Evolutionary conservation across 352 stramenopile species (phyloP), one percentile per base, ranked within the genome.

Genomic region (Phytopythium boreale): DNA sequence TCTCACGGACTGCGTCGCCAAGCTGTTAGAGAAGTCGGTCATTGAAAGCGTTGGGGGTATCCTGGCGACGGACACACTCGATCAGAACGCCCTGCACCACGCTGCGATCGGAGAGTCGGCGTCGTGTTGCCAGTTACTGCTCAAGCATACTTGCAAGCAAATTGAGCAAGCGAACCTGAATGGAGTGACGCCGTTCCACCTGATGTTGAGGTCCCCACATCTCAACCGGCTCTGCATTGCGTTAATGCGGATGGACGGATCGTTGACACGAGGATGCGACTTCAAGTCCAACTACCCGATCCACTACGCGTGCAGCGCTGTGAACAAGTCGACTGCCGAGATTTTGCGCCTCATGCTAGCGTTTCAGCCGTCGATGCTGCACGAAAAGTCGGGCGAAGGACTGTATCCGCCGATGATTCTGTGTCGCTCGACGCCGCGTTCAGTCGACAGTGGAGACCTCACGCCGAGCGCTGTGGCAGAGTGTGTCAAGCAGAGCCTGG

Each of bases 271-370:
- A 14, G 80, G 72, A 36, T 69, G 72, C 26, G 78, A 90, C 56
- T 72, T 88, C 41, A 63, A 66, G 15, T 71, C 68, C 0, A 78
- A 75, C 44, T 78, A 78, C 46, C 76, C 83, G 5, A 79, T 92
- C 61, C 81, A 92, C 46, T 92, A 80, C 61, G 84, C 77, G 6
- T 90, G 76, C n/a, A 73, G 75, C 56, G 70, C 56, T 39, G 57
- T 90, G 26, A 90, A 83, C 56, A 39, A 61, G 17, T 64, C 62
- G 29, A 88, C 80, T 6, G 70, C 82, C 7, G 68, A 75, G 39
- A 81, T 90, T 47, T 76, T 71, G 41, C 66, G 66, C 22, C 58
- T 81, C 11, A 77, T 90, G n/a, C 65, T 92, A 51, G 36, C 59
- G 61, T 56, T 70, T 12, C 64, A 87, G 46, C 62, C 81, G 7